phyloP scores from a whole-genome alignment of 805 yeast genomes.

The Hanseniaspora meyeri region DNA sequence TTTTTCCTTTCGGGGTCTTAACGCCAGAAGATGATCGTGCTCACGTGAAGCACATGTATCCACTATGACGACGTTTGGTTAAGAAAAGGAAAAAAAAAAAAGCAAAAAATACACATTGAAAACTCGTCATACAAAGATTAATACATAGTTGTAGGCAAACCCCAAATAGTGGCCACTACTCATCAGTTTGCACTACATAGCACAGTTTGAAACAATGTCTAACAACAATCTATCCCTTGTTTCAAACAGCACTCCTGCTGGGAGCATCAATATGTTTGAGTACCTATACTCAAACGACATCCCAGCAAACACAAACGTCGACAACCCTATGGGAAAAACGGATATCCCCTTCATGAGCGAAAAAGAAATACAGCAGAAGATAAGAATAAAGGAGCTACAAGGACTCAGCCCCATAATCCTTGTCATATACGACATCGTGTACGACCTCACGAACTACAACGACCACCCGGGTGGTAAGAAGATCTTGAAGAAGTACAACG shows the following conservation, averaged over 20 bases:
- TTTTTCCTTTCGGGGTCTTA: too few relatives aligned
- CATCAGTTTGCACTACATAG: too few relatives aligned
- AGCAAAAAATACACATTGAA: too few relatives aligned
- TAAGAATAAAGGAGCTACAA: slow-evolving; percentile 16
- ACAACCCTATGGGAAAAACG: not conserved
- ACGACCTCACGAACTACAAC: slow-evolving; percentile 20
- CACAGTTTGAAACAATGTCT: not conserved
- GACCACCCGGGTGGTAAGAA: slow-evolving; percentile 22
- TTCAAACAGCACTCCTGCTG: not conserved
- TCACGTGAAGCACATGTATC: too few relatives aligned
- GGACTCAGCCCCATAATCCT: slow-evolving; percentile 14
- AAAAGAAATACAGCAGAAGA: slow-evolving; percentile 16
- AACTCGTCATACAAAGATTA: too few relatives aligned
- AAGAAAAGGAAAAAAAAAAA: too few relatives aligned
- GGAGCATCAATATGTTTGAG: slow-evolving; percentile 4
- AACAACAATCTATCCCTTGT: not conserved
- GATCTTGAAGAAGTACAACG: slow-evolving; percentile 20
- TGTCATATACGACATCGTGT: slow-evolving; percentile 20
- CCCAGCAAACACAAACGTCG: not conserved
- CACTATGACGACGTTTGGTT: too few relatives aligned
- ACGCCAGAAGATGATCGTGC: too few relatives aligned
- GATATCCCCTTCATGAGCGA: not conserved
- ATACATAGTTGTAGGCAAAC: too few relatives aligned
- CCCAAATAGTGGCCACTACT: too few relatives aligned
- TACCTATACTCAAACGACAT: slow-evolving; percentile 2